phyloP scores from a whole-genome alignment of 495 filamentous ascomycete species.

The Tuber melanosporum region DNA sequence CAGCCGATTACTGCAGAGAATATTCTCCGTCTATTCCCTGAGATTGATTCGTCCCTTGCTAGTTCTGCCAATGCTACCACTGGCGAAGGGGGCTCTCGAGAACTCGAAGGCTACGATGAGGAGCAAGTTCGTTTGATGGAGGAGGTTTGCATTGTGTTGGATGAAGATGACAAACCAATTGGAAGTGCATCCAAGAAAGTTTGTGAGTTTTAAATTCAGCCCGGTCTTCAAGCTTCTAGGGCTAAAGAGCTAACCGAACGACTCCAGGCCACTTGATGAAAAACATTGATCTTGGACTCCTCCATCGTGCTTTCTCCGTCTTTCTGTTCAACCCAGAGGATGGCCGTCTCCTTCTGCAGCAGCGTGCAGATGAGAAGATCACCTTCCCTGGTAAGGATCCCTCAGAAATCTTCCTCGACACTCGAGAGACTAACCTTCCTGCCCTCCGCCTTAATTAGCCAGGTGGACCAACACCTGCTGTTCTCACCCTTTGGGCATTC shows the following conservation, averaged over 20 bases:
- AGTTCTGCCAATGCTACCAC: slow-evolving; percentile 23
- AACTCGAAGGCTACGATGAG: slow-evolving; percentile 85
- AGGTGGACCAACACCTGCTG: slow-evolving; percentile 99
- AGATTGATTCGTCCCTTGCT: slow-evolving; percentile 82
- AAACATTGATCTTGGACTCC: slow-evolving; percentile 89
- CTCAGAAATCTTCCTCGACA: not conserved
- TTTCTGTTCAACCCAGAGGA: slow-evolving; percentile 92
- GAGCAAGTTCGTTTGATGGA: slow-evolving; percentile 98
- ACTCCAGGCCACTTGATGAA: slow-evolving; percentile 87
- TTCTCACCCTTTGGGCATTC: slow-evolving; percentile 88
- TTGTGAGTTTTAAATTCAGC: slow-evolving; percentile 55
- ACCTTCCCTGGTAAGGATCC: slow-evolving; percentile 63
- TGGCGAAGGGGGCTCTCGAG: slow-evolving; percentile 42
- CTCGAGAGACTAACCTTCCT: not conserved
- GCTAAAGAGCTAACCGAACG: slow-evolving; percentile 26
- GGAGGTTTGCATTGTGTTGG: slow-evolving; percentile 94
- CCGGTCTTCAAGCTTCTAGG: not conserved
- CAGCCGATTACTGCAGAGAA: slow-evolving; percentile 72
- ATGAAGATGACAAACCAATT: slow-evolving; percentile 87
- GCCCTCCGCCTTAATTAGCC: slow-evolving; percentile 44
- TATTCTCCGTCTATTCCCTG: slow-evolving; percentile 83
- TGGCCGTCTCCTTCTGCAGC: slow-evolving; percentile 82
- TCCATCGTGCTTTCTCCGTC: slow-evolving; percentile 95
- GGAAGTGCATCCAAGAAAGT: slow-evolving; percentile 97
- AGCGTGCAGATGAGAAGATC: slow-evolving; percentile 94